phyloP scores from a whole-genome alignment of 2,329 filamentous ascomycete species.

The Fusarium denticulatum region DNA sequence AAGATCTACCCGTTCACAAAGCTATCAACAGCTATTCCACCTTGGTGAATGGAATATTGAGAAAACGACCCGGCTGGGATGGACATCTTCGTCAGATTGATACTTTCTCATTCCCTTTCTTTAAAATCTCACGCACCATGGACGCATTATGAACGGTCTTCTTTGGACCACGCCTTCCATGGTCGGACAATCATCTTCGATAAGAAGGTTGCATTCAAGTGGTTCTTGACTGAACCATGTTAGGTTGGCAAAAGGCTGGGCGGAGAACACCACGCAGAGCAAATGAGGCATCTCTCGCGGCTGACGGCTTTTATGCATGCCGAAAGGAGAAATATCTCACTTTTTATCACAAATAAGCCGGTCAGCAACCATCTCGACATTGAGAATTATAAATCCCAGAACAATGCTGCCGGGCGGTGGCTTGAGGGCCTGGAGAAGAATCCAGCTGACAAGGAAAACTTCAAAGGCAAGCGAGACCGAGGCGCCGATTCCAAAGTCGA shows the following conservation, averaged over 20 bases:
- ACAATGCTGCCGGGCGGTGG: neutral
- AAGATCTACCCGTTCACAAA: neutral
- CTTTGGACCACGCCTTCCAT: neutral
- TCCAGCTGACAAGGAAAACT: no score
- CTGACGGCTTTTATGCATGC: neutral
- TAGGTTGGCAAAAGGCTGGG: neutral
- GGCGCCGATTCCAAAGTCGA: neutral
- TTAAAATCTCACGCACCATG: neutral
- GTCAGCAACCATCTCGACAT: neutral
- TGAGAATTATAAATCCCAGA: neutral
- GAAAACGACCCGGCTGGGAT: neutral
- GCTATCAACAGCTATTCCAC: neutral
- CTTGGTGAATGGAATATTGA: neutral
- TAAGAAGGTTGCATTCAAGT: rapidly evolving
- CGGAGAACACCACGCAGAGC: neutral
- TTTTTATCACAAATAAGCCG: rapidly evolving
- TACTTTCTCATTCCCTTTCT: neutral
- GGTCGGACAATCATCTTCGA: rapidly evolving
- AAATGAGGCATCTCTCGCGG: neutral
- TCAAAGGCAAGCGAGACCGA: neutral
- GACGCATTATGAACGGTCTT: rapidly evolving
- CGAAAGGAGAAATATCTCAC: neutral
- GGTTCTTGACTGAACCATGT: neutral
- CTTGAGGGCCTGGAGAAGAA: neutral
- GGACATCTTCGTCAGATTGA: neutral